These are phyloP conservation scores for Cyathus striatus DNA, from an alignment of 768 basidiomycete species.

Conservation along the genomic window DNA sequence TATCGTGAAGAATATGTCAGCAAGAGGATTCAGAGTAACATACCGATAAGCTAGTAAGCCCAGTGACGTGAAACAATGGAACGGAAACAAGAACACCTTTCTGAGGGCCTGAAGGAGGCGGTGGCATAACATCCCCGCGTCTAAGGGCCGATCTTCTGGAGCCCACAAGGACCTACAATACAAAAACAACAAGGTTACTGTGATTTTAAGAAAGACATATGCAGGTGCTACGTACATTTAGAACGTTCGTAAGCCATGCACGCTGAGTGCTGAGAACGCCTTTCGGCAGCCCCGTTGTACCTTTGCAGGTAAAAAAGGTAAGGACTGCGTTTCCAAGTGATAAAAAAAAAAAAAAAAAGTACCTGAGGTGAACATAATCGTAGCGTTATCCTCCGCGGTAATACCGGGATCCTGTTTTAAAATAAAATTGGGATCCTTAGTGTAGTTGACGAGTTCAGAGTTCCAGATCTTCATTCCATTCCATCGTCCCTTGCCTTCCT, in stretches of 20 bases:
- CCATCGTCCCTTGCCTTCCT: conserved; percentile 39
- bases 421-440: conserved; percentile 20
- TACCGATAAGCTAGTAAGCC: conserved; percentile 21
- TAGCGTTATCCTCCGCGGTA: conserved; percentile 41
- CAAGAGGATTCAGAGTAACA: background rate
- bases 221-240: no score
- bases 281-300: conserved; percentile 25
- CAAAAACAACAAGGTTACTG: no score
- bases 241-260: conserved; percentile 38
- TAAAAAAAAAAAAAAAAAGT: no score
- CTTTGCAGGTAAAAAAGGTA: conserved; percentile 1
- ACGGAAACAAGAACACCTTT: conserved; percentile 43
- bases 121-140: conserved; percentile 29
- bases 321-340: conserved; percentile 1
- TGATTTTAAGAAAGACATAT: no score
- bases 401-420: conserved; percentile 25
- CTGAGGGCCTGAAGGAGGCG: conserved; percentile 28
- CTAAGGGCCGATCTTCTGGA: conserved; percentile 29
- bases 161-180: conserved; percentile 26
- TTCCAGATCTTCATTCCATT: conserved; percentile 34
- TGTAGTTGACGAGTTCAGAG: conserved; percentile 24
- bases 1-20: background rate
- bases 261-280: conserved; percentile 52
- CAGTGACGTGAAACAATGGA: conserved; percentile 59
- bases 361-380: conserved; percentile 52